These are phyloP conservation scores for Stemphylium lycopersici DNA, from an alignment of 2,329 filamentous ascomycete species.

Conservation along the genomic window DNA sequence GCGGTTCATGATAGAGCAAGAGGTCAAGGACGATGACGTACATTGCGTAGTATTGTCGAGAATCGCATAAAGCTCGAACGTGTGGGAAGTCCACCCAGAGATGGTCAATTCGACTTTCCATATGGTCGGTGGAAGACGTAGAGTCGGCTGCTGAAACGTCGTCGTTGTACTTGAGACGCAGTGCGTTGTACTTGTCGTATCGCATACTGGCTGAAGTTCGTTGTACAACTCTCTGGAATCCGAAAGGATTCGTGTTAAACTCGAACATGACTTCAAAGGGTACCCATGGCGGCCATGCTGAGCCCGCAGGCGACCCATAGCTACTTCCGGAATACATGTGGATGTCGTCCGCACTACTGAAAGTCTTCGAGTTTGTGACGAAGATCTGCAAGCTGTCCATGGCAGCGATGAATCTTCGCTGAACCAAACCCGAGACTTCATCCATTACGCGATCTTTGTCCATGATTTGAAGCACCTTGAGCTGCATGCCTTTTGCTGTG, in stretches of 20 bases:
- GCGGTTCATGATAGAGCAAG: conserved; percentile 91
- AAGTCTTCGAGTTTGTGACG: conserved; percentile 91
- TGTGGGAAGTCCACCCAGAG: conserved; percentile 97
- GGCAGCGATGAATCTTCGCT: conserved; percentile 88
- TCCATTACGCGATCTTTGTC: conserved; percentile 93
- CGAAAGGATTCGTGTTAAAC: conserved; percentile 89
- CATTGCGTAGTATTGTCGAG: conserved; percentile 94
- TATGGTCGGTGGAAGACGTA: conserved; percentile 57
- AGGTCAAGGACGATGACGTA: conserved; percentile 98
- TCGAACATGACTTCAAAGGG: conserved; percentile 99
- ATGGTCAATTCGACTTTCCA: conserved; percentile 88
- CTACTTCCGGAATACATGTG: conserved; percentile 94
- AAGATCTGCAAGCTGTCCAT: conserved; percentile 99
- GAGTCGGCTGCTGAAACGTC: conserved; percentile 74
- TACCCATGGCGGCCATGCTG: conserved; percentile 97
- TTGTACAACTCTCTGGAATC: conserved; percentile 97
- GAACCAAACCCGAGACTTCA: conserved; percentile 91
- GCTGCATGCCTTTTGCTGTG: conserved; percentile 95
- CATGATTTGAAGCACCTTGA: conserved; percentile 97
- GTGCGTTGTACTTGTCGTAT: conserved; percentile 97
- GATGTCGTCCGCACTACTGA: conserved; percentile 77
- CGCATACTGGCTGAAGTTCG: conserved; percentile 93
- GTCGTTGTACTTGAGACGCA: conserved; percentile 96
- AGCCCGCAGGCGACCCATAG: conserved; percentile 83
- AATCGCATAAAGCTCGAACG: conserved; percentile 93